Conservation (phyloP, 1,284 basidiomycete species). For the Tilletia setariae region DNA sequence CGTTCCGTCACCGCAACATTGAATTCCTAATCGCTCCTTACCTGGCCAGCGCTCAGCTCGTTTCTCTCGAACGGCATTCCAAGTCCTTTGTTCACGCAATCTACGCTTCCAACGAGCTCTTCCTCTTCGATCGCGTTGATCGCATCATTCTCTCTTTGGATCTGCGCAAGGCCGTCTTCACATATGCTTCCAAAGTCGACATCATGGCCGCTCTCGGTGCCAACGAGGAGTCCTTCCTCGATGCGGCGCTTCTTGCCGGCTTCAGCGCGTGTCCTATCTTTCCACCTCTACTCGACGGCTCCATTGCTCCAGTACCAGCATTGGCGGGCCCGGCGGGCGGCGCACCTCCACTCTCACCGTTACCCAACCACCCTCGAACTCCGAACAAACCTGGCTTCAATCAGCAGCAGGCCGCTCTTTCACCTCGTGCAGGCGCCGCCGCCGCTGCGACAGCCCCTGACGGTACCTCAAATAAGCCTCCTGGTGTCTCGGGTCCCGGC, state of each 20-base stretch:
- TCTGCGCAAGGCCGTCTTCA: constrained; percentile 61
- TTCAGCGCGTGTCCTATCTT: constrained; percentile 78
- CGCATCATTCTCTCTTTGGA: constrained; percentile 81
- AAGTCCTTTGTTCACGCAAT: constrained; percentile 94
- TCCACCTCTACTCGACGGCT: constrained; percentile 68
- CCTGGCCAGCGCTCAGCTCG: constrained; percentile 82
- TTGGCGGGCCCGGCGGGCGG: too few species aligned
- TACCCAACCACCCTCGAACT: not conserved
- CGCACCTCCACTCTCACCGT: not conserved
- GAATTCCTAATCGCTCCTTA: constrained; percentile 97
- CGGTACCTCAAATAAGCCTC: not conserved
- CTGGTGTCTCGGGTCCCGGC: constrained; percentile 9
- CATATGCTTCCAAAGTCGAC: constrained; percentile 75
- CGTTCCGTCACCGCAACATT: constrained; percentile 90
- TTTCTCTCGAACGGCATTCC: constrained; percentile 87
- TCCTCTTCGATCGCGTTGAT: constrained; percentile 82
- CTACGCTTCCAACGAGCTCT: constrained; percentile 81
- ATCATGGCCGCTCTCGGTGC: constrained; percentile 74
- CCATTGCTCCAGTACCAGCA: constrained; percentile 17
- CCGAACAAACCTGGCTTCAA: constrained; percentile 9
- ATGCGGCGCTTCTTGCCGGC: constrained; percentile 85
- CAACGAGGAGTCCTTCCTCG: constrained; percentile 87
- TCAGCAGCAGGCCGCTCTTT: not conserved
- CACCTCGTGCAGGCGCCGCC: constrained; percentile 7
- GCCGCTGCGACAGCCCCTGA: not conserved